phyloP scores from a whole-genome alignment of 768 basidiomycete species.

The Galerina marginata region DNA sequence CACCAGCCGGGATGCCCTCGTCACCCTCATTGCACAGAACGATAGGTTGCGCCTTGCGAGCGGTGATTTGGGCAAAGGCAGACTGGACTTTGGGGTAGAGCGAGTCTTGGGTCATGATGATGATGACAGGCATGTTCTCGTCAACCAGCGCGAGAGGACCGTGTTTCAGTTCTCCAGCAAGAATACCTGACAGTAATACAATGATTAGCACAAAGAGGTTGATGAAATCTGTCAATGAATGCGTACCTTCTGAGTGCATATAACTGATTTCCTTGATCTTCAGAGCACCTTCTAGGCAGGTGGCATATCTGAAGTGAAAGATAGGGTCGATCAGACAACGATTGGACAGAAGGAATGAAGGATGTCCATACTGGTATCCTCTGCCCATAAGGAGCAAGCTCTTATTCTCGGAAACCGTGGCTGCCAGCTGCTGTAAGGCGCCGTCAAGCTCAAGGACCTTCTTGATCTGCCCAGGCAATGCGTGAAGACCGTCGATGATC shows the following conservation, averaged over 20 bases:
- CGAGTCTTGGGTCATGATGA: slow-evolving; percentile 99
- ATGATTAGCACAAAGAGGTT: neutral
- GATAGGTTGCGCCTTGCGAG: slow-evolving; percentile 94
- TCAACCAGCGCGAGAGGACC: slow-evolving; percentile 97
- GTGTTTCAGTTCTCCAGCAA: slow-evolving; percentile 98
- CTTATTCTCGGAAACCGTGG: slow-evolving; percentile 79
- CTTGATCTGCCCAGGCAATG: slow-evolving; percentile 89
- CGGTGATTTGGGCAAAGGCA: slow-evolving; percentile 95
- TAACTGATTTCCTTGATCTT: slow-evolving; percentile 99
- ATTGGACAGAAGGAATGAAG: slow-evolving; percentile 1
- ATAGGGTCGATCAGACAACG: neutral
- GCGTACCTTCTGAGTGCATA: slow-evolving; percentile 77
- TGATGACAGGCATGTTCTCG: slow-evolving; percentile 98
- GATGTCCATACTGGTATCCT: slow-evolving; percentile 83
- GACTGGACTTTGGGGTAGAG: slow-evolving; percentile 98
- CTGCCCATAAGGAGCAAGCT: slow-evolving; percentile 96
- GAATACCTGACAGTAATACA: slow-evolving; percentile 62
- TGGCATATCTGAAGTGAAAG: slow-evolving; percentile 71
- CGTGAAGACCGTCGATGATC: slow-evolving; percentile 93
- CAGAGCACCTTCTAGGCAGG: slow-evolving; percentile 95
- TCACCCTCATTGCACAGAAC: slow-evolving; percentile 96
- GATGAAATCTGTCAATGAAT: neutral
- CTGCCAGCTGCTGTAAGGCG: slow-evolving; percentile 80
- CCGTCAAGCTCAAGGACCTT: slow-evolving; percentile 82
- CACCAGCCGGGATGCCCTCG: slow-evolving; percentile 70